phyloP scores from a whole-genome alignment of 768 basidiomycete species.

The Mycena pura region DNA sequence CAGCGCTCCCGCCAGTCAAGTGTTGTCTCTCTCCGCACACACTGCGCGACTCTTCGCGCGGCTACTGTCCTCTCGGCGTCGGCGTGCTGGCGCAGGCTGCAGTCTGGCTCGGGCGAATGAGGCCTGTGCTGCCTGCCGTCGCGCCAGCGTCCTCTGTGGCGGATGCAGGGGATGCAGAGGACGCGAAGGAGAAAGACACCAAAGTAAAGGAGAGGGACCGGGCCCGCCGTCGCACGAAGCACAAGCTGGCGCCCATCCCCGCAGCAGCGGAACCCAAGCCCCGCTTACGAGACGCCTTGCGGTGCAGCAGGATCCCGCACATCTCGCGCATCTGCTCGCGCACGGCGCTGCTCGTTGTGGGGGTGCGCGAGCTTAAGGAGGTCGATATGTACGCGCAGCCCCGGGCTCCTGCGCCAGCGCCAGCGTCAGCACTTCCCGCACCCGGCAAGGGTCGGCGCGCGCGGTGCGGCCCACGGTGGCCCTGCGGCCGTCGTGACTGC shows the following conservation, averaged over 20 bases:
- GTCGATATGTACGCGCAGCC: conserved; percentile 26
- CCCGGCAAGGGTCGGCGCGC: conserved; percentile 44
- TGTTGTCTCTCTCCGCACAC: conserved; percentile 11
- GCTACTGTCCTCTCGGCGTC: conserved; percentile 18
- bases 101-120: conserved; percentile 22
- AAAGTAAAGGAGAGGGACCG: conserved; percentile 10
- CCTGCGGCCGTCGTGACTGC: neutral
- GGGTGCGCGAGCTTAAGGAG: conserved; percentile 50
- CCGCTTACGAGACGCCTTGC: too few relatives aligned
- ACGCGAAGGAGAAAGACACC: neutral
- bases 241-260: neutral
- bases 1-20: neutral
- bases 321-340: conserved; percentile 52
- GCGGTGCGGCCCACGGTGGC: too few relatives aligned
- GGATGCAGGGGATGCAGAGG: neutral
- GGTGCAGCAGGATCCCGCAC: neutral
- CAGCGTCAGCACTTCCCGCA: neutral
- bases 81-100: conserved; percentile 19
- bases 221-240: neutral
- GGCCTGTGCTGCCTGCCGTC: neutral
- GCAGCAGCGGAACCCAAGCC: neutral
- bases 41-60: conserved; percentile 16
- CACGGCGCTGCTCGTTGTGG: conserved; percentile 57
- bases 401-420: too few relatives aligned
- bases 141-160: neutral